Base-by-base conservation (phyloP, 192 early-diverging fungal species). In the Podila minutissima region DNA sequence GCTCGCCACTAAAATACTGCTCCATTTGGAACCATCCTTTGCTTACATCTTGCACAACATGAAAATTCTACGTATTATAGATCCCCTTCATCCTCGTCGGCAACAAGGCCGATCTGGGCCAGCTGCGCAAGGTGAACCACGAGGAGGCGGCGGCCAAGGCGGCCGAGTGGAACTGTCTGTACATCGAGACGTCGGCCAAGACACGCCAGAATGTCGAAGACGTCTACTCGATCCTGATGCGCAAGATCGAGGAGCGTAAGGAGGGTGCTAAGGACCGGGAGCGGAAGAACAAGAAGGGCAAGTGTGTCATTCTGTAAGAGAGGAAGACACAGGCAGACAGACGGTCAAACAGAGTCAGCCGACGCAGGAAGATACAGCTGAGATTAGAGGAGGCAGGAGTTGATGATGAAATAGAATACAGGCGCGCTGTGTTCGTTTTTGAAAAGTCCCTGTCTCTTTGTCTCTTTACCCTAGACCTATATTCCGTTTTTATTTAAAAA, bases 51-150 rank as follows among this genome's bases (percentile, higher is more conserved):
- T 0, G 12, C 15, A 46, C 12, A 41, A 41, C 11, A 33, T 33
- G 33, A 46, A 41, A 15, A 46, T 17, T 17, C 12, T 17, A 46
- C 1, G 3, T 46, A 1, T 5, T 5, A 55, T 73, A 84, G 82
- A 87, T 95, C 63, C 94, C 94, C 11, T 95, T 95, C 62, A 89
- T 95, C 50, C 82, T 95, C 17, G 92, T 95, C 13, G 94, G 94
- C 53, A 95, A 95, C 84, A 96, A 93, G 73, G 86, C 83, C 9
- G 92, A 93, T 75, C 76, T 93, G 72, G 83, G 69, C 0, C 83
- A 88, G 58, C 69, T 87, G 15, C 87, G 92, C 24, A 91, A 91
- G 72, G 92, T 93, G 17, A 72, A 87, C 24, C 63, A 85, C 7
- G 77, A 82, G 7, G 92, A 93, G 46, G 92, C 89, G 19, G 75